Conservation (phyloP, 2,329 filamentous ascomycete species). For the Xylaria sp. region DNA sequence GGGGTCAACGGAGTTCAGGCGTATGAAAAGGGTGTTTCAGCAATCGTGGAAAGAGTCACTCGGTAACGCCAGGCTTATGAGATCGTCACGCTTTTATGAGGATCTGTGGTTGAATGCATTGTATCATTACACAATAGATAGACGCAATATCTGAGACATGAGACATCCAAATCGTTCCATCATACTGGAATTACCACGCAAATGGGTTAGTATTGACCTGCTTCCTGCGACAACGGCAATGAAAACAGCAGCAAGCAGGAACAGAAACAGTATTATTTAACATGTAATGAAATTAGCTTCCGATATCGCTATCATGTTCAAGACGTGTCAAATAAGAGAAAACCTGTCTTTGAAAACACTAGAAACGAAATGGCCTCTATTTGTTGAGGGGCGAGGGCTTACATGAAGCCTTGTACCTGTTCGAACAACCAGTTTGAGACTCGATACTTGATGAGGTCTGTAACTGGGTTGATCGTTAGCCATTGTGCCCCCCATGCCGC, state of each 20-base stretch:
- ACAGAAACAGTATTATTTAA: neutral
- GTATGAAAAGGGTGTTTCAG: constrained; percentile 18
- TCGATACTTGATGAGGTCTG: too few relatives aligned
- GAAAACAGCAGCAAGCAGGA: neutral
- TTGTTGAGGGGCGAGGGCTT: too few relatives aligned
- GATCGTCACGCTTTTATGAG: constrained; percentile 13
- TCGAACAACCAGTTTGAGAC: too few relatives aligned
- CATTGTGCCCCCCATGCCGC: too few relatives aligned
- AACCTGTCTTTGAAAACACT: too few relatives aligned
- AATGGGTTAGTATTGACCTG: neutral
- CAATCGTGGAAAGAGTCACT: constrained; percentile 1
- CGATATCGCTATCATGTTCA: too few relatives aligned
- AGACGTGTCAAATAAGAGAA: too few relatives aligned
- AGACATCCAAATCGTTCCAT: neutral
- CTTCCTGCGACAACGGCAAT: neutral
- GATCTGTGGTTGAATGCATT: neutral
- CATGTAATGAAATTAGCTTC: too few relatives aligned
- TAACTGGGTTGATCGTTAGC: too few relatives aligned
- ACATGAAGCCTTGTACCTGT: too few relatives aligned
- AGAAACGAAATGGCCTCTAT: too few relatives aligned
- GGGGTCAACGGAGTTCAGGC: constrained; percentile 25
- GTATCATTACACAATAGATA: constrained; percentile 12
- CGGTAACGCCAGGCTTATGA: constrained; percentile 23
- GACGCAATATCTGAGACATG: neutral
- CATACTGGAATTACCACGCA: neutral